phyloP scores from a whole-genome alignment of 2,329 filamentous ascomycete genomes.

The Tolypocladium nubicola region DNA sequence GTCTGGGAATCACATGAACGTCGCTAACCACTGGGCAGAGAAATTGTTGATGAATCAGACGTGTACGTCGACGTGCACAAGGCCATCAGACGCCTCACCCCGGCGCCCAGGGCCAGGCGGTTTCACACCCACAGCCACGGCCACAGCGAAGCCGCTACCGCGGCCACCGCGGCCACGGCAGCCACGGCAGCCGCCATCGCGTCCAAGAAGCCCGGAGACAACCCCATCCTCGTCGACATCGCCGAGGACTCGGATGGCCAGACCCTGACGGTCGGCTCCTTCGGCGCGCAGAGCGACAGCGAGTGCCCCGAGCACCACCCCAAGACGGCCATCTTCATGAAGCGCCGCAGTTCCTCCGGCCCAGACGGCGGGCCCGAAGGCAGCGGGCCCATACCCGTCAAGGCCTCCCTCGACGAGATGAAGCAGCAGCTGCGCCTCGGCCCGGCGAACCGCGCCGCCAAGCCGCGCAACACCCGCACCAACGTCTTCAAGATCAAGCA shows the following conservation, averaged over 20 bases:
- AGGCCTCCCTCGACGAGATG: constrained; percentile 52
- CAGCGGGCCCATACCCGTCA: constrained; percentile 37
- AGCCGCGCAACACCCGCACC: constrained; percentile 48
- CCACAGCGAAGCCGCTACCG: neutral
- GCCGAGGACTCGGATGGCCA: constrained; percentile 28
- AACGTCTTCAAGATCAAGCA: constrained; percentile 59
- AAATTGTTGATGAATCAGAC: constrained; percentile 98
- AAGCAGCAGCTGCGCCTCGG: constrained; percentile 54
- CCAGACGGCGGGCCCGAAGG: constrained; percentile 39
- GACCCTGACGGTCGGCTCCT: constrained; percentile 21
- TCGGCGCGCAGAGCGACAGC: constrained; percentile 25
- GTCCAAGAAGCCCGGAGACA: constrained; percentile 18
- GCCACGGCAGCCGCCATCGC: constrained; percentile 20
- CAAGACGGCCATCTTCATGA: constrained; percentile 46
- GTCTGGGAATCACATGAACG: neutral
- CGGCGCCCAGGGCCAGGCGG: constrained; percentile 66
- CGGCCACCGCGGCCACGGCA: too few species aligned
- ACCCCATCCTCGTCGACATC: constrained; percentile 24
- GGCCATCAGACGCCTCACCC: constrained; percentile 80
- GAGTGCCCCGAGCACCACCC: constrained; percentile 31
- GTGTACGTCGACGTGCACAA: constrained; percentile 98
- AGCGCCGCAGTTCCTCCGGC: constrained; percentile 45
- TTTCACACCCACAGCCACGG: constrained; percentile 16
- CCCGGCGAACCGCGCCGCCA: constrained; percentile 55
- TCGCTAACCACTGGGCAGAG: constrained; percentile 38